phyloP scores from a whole-genome alignment of 2,329 filamentous ascomycete species.

The Hypoxylon sp. region DNA sequence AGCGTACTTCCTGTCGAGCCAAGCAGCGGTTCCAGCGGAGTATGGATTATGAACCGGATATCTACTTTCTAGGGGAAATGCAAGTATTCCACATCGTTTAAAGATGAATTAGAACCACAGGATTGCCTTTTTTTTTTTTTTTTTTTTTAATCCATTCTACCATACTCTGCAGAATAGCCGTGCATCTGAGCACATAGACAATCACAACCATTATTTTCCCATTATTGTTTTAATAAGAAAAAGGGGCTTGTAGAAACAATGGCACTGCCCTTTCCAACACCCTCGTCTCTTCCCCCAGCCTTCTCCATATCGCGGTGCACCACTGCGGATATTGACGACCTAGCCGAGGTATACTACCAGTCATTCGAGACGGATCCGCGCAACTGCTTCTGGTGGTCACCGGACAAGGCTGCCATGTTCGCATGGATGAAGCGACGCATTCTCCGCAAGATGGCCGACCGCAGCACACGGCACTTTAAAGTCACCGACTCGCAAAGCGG shows the following conservation, averaged over 20 bases:
- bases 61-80: constrained; percentile 17
- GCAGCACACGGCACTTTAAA: constrained; percentile 53
- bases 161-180: neutral
- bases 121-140: neutral
- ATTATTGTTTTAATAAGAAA: neutral
- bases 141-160: neutral
- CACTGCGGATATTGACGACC: constrained; percentile 49
- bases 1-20: neutral
- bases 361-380: constrained; percentile 47
- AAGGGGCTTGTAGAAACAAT: constrained; percentile 31
- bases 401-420: constrained; percentile 44
- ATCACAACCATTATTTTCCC: neutral
- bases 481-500: constrained; percentile 51
- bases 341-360: constrained; percentile 51
- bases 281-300: constrained; percentile 44
- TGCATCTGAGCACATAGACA: neutral
- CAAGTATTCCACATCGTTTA: neutral
- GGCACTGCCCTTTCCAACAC: constrained; percentile 49
- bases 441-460: constrained; percentile 49
- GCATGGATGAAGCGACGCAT: constrained; percentile 54
- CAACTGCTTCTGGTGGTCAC: constrained; percentile 54
- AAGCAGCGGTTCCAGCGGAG: constrained; percentile 14
- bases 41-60: constrained; percentile 10
- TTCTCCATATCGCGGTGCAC: constrained; percentile 51
- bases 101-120: neutral